phyloP scores from a whole-genome alignment of 495 filamentous ascomycete genomes.

The Aspergillus bertholletiae region DNA sequence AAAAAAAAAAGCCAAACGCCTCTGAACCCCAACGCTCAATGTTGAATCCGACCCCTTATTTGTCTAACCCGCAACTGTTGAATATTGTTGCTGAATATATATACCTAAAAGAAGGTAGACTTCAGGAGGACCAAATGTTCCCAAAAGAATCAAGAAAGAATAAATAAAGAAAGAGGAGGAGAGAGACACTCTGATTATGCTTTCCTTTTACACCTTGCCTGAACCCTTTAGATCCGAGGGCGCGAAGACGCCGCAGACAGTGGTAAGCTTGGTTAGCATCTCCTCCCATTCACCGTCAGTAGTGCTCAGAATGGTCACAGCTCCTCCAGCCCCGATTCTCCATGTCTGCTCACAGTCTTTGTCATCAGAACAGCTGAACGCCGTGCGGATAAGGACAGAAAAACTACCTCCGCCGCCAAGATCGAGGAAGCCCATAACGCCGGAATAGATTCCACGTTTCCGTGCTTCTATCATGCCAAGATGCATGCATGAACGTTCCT shows the following conservation, averaged over 20 bases:
- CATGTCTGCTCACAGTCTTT: slow-evolving; percentile 55
- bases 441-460: slow-evolving; percentile 77
- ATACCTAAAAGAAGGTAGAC: too few relatives aligned
- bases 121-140: too few relatives aligned
- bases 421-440: slow-evolving; percentile 85
- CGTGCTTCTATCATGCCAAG: slow-evolving; percentile 63
- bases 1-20: background rate
- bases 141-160: too few relatives aligned
- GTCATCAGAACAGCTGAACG: slow-evolving; percentile 62
- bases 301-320: slow-evolving; percentile 77
- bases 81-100: slow-evolving; percentile 16
- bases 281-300: slow-evolving; percentile 81
- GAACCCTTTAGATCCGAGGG: slow-evolving; percentile 14
- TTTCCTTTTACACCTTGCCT: background rate
- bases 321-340: slow-evolving; percentile 85
- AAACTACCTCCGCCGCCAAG: slow-evolving; percentile 83
- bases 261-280: slow-evolving; percentile 79
- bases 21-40: slow-evolving; percentile 20
- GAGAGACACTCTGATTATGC: slow-evolving; percentile 6
- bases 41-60: slow-evolving; percentile 29
- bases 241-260: slow-evolving; percentile 53
- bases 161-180: slow-evolving; percentile 3
- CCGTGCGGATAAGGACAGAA: slow-evolving; percentile 79
- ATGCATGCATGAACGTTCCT: slow-evolving; percentile 84
- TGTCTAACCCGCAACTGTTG: slow-evolving; percentile 26